Base-by-base conservation (phyloP, 441 rosid genomes). In the Corymbia citriodora region DNA sequence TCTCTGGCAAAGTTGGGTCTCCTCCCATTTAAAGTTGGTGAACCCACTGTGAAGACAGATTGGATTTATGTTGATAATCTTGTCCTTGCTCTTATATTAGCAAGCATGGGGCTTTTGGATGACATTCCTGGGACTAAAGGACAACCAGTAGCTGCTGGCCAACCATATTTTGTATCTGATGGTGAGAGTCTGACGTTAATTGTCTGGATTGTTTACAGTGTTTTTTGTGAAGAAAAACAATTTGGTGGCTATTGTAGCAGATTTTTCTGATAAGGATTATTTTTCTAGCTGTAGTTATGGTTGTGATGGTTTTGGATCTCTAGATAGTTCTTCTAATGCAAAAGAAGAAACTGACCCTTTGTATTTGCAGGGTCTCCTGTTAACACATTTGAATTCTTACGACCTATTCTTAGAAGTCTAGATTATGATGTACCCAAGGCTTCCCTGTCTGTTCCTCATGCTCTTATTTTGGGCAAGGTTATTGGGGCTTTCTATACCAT, bases 51-150 rank as follows among this genome's bases (percentile, higher is more conserved):
- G 88, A 97, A 97, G 92, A 45, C 96, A 52, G 99, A 98, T 92
- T 98, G 99, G 98, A 95, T 98, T 89, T 98, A 95, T 91, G 93
- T 96, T 36, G 99, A 98, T 91, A 97, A 98, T 92, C 98, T 97
- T 92, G 98, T 96, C 81, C 94, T 97, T 89, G 98, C 99, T 11
- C 92, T 97, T 88, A 91, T 97, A 88, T 90, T 96, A 92, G 98
- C 99, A 31, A 96, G 99, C 92, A 96, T 96, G 99, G 99, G 98
- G 86, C 98, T 97, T 88, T 92, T 96, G 93, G 97, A 97, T 92
- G 95, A 96, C 92, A 95, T 98, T 94, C 97, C 97, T 27, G 96
- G 96, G 29, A 95, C 91, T 91, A 93, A 92, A 93, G 96, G 95
- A 36, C 91, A 31, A 33, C 97, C 99, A 7, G 94, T 96, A 9